A percentile compares a stretch with the other conserved stretches of the same genome.
Evolutionary conservation across 345 rosid species (phyloP).

Genomic region (Arabidopsis thaliana): TAIR10.1 NC_003071.7:5912001-5912500

Average conservation of each 20-base stretch:
- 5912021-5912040: not conserved
- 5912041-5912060: not conserved
- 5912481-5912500: not conserved
- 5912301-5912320: constrained; percentile 3
- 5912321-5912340: constrained; percentile 91
- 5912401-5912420: constrained; percentile 86
- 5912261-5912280: constrained; percentile 9
- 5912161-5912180: constrained; percentile 97
- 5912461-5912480: constrained; percentile 2
- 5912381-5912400: constrained; percentile 99
- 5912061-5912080: constrained; percentile 10
- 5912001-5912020: too few relatives aligned
- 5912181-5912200: constrained; percentile 70
- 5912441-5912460: constrained; percentile 14
- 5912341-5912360: constrained; percentile 85
- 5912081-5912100: not conserved
- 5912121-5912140: constrained; percentile 99
- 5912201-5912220: not conserved
- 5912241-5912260: constrained; percentile 8
- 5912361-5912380: constrained; percentile 94
- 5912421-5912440: constrained; percentile 9
- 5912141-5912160: constrained; percentile 99
- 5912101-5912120: constrained; percentile 49
- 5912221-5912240: constrained; percentile 22
- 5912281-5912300: not conserved